Conservation (phyloP, 176 grass and related monocot genomes). For the Bromus sterilis region DNA sequence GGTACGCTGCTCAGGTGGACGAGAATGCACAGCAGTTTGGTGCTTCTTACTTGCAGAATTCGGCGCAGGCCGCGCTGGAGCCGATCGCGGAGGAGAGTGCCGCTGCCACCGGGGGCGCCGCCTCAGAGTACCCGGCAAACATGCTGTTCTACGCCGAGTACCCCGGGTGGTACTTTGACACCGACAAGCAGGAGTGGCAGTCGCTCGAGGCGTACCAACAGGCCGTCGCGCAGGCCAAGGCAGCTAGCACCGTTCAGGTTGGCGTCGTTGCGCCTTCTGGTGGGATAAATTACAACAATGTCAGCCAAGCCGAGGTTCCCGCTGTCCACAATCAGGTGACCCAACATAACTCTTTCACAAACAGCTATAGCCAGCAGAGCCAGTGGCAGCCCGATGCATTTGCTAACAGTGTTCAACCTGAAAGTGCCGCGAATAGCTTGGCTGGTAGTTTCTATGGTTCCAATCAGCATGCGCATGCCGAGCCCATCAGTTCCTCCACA, state of each 20-base stretch:
- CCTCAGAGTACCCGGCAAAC: slow-evolving; percentile 65
- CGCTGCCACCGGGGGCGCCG: background rate
- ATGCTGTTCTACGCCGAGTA: slow-evolving; percentile 87
- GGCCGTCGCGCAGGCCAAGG: background rate
- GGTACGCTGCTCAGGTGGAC: slow-evolving; percentile 26
- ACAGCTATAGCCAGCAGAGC: slow-evolving; percentile 33
- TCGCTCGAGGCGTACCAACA: slow-evolving; percentile 70
- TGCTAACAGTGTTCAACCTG: slow-evolving; percentile 32
- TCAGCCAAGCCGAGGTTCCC: background rate
- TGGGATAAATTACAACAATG: background rate
- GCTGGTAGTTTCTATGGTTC: slow-evolving; percentile 36
- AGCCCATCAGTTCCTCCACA: background rate
- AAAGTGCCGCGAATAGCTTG: slow-evolving; percentile 29
- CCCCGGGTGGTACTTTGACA: slow-evolving; percentile 92
- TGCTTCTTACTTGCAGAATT: slow-evolving; percentile 44
- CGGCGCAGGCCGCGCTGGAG: slow-evolving; percentile 43
- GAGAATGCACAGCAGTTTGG: slow-evolving; percentile 25
- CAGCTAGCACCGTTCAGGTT: slow-evolving; percentile 25
- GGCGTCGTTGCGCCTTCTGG: background rate
- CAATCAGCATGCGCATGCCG: slow-evolving; percentile 8
- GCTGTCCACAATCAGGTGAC: slow-evolving; percentile 11
- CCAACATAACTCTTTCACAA: slow-evolving; percentile 27
- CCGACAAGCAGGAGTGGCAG: slow-evolving; percentile 70
- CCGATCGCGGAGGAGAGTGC: slow-evolving; percentile 61
- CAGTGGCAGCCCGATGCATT: slow-evolving; percentile 38